These are phyloP conservation scores for Suillus clintonianus DNA, from an alignment of 768 basidiomycete species.

Conservation along the genomic window DNA sequence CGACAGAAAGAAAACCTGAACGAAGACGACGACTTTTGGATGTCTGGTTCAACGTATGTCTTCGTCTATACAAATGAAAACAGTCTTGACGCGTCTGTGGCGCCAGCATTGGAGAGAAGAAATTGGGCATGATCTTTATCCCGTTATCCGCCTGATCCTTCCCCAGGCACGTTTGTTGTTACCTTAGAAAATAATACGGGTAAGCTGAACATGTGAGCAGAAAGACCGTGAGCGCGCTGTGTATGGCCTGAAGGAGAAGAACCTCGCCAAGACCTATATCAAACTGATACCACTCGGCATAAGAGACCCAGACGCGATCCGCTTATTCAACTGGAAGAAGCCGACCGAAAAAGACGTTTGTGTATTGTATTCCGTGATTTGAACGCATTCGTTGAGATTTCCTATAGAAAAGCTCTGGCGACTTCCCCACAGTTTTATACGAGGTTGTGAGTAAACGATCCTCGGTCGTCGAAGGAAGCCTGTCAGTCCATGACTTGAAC, in stretches of 20 bases:
- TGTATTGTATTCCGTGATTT: conserved; percentile 6
- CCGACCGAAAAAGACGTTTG: conserved; percentile 69
- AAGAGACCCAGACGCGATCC: conserved; percentile 78
- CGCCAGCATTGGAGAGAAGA: conserved; percentile 80
- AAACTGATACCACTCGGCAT: conserved; percentile 82
- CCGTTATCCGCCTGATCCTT: conserved; percentile 83
- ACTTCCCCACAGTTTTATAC: conserved; percentile 84
- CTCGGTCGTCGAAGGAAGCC: conserved; percentile 70
- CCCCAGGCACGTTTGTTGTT: conserved; percentile 66
- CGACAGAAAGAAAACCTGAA: conserved; percentile 72
- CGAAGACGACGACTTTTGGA: conserved; percentile 68
- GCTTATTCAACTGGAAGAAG: conserved; percentile 88
- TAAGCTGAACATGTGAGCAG: conserved; percentile 41
- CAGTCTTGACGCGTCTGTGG: conserved; percentile 16
- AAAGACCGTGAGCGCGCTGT: conserved; percentile 92
- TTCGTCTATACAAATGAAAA: not conserved
- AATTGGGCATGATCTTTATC: conserved; percentile 87
- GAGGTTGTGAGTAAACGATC: conserved; percentile 86
- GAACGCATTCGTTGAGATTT: not conserved
- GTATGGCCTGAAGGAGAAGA: conserved; percentile 94
- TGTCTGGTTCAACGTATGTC: conserved; percentile 79
- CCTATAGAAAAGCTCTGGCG: conserved; percentile 70
- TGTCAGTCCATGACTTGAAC: conserved; percentile 87
- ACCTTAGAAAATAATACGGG: not conserved
- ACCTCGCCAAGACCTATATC: conserved; percentile 90